These are phyloP conservation scores for Prunella vulgaris DNA, from an alignment of 257 asterid genomes.

Conservation along the genomic window DNA sequence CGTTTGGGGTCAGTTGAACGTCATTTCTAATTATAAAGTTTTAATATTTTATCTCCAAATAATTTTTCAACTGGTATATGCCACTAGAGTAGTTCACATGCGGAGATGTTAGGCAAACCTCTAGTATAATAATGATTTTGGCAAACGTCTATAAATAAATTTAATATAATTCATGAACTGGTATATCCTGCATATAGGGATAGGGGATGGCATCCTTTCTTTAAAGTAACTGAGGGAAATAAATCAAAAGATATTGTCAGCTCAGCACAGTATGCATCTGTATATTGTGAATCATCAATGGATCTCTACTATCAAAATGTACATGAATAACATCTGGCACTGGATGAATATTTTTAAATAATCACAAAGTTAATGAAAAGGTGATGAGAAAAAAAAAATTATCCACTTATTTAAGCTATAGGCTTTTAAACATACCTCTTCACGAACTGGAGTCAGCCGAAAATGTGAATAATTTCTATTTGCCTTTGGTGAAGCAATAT, in stretches of 20 bases:
- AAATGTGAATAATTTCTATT: conserved; percentile 45
- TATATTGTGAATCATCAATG: background rate
- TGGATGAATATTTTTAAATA: background rate
- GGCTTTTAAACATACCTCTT: conserved; percentile 42
- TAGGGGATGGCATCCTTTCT: background rate
- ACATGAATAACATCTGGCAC: background rate
- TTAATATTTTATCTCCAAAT: background rate
- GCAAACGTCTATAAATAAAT: background rate
- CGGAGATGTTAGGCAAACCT: too few species aligned
- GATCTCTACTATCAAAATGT: background rate
- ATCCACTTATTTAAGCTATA: conserved; percentile 5
- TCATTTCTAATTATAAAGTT: background rate
- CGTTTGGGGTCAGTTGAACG: background rate
- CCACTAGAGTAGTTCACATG: too few species aligned
- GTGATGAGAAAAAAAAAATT: background rate
- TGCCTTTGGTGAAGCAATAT: conserved; percentile 66
- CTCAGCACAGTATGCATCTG: background rate
- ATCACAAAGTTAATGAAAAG: conserved; percentile 2
- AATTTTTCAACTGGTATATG: background rate
- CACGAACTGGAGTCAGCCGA: conserved; percentile 74
- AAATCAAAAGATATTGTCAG: background rate
- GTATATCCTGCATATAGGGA: background rate
- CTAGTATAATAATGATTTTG: too few species aligned
- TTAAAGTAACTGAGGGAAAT: background rate
- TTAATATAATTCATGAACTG: background rate